Conservation (phyloP, 2,329 filamentous ascomycete species). For the Aspergillus nomiae region DNA sequence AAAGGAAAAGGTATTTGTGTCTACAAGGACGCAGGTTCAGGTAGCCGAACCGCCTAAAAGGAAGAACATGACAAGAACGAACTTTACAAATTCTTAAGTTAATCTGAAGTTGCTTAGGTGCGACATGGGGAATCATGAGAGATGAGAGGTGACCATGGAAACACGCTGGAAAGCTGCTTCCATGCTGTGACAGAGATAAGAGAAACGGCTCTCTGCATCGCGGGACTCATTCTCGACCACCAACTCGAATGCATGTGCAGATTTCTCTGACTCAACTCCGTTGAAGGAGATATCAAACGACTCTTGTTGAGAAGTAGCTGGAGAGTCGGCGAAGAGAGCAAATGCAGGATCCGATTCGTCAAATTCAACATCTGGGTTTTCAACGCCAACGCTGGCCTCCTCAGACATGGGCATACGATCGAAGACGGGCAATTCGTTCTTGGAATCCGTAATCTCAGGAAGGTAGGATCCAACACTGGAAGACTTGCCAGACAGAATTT, state of each 20-base stretch:
- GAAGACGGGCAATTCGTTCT: constrained; percentile 53
- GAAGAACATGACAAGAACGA: constrained; percentile 19
- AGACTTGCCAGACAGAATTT: constrained; percentile 71
- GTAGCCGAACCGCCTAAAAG: constrained; percentile 13
- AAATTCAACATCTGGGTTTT: constrained; percentile 52
- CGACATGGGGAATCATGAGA: constrained; percentile 38
- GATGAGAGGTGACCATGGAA: constrained; percentile 42
- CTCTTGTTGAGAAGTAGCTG: constrained; percentile 34
- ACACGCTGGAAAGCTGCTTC: constrained; percentile 47
- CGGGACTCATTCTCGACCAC: constrained; percentile 51
- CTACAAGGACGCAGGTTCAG: constrained; percentile 19
- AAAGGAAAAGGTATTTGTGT: constrained; percentile 26
- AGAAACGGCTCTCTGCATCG: constrained; percentile 34
- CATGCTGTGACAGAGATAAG: constrained; percentile 42
- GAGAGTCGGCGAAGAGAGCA: constrained; percentile 54
- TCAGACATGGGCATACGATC: constrained; percentile 38
- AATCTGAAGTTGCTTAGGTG: constrained; percentile 14
- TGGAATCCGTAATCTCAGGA: constrained; percentile 45
- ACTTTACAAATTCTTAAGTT: constrained; percentile 20
- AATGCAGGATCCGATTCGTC: constrained; percentile 54
- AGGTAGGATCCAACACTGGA: constrained; percentile 52
- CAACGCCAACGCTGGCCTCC: constrained; percentile 22
- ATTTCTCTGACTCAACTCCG: constrained; percentile 65
- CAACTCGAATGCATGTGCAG: constrained; percentile 64
- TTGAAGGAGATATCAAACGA: constrained; percentile 43